Evolutionary conservation across 441 rosid genomes (phyloP).

Genomic region (Manihot esculenta): DNA sequence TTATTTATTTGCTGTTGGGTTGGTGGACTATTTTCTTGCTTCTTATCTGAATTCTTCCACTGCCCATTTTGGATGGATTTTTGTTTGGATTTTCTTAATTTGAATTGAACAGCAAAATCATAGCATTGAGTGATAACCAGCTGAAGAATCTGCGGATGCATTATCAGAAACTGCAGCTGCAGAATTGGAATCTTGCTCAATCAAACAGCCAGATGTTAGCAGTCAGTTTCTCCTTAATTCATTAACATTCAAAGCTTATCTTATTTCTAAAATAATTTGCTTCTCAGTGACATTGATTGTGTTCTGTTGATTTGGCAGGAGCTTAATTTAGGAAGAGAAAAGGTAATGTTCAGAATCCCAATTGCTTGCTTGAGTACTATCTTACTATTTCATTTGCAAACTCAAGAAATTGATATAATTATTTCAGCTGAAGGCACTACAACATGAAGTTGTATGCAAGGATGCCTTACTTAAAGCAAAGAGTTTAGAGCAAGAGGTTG

Average conservation of each 20-base stretch:
- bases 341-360: constrained; percentile 32
- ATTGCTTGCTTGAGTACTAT: background rate
- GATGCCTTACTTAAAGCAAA: constrained; percentile 55
- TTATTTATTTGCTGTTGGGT: background rate
- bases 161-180: constrained; percentile 58
- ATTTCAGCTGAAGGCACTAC: constrained; percentile 49
- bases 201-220: constrained; percentile 57
- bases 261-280: background rate
- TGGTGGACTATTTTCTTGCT: background rate
- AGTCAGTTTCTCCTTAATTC: constrained; percentile 36
- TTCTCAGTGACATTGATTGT: constrained; percentile 13
- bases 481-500: constrained; percentile 37
- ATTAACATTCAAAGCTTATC: background rate
- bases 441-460: constrained; percentile 63
- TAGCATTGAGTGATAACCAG: constrained; percentile 50
- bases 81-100: constrained; percentile 29
- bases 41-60: background rate
- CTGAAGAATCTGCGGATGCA: constrained; percentile 43
- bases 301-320: constrained; percentile 41
- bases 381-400: constrained; percentile 6
- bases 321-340: constrained; percentile 59
- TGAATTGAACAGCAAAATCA: constrained; percentile 46
- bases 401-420: constrained; percentile 7
- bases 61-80: background rate
- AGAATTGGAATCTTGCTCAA: constrained; percentile 67